phyloP scores from a whole-genome alignment of 345 rosid genomes.

The Aquilaria sinensis region DNA sequence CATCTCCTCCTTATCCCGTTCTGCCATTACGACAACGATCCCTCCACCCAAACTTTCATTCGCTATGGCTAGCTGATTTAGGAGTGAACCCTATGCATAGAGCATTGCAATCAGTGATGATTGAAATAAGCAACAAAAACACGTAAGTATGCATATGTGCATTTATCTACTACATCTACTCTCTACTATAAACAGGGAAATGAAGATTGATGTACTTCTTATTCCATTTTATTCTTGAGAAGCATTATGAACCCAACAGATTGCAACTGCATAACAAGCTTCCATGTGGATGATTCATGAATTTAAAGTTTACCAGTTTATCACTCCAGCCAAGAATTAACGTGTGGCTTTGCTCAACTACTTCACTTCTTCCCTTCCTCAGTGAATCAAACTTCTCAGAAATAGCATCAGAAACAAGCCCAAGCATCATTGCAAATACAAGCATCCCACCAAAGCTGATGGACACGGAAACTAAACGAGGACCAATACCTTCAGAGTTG shows the following conservation, averaged over 20 bases:
- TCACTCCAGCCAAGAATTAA: constrained; percentile 81
- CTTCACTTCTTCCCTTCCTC: constrained; percentile 69
- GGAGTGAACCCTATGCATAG: constrained; percentile 48
- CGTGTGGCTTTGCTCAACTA: constrained; percentile 66
- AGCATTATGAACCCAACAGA: neutral
- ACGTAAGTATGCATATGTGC: neutral
- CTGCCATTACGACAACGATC: constrained; percentile 72
- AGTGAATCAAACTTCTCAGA: constrained; percentile 73
- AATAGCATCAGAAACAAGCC: constrained; percentile 70
- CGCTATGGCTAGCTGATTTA: constrained; percentile 63
- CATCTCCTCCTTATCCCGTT: constrained; percentile 78
- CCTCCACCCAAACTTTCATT: constrained; percentile 81
- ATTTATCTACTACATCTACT: neutral
- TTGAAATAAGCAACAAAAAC: neutral
- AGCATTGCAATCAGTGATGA: constrained; percentile 10
- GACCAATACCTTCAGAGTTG: constrained; percentile 60
- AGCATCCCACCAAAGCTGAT: constrained; percentile 84
- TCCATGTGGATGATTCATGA: neutral
- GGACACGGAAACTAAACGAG: constrained; percentile 60
- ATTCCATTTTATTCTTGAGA: too few species aligned
- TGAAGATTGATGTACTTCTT: too few species aligned
- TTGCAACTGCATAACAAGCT: neutral
- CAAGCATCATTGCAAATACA: constrained; percentile 79
- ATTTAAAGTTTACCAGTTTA: constrained; percentile 51
- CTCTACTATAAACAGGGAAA: too few species aligned